A percentile compares a stretch with the other conserved stretches of the same genome.
phyloP scores from a whole-genome alignment of 768 basidiomycete genomes.

The Cystobasidium ongulense region DNA sequence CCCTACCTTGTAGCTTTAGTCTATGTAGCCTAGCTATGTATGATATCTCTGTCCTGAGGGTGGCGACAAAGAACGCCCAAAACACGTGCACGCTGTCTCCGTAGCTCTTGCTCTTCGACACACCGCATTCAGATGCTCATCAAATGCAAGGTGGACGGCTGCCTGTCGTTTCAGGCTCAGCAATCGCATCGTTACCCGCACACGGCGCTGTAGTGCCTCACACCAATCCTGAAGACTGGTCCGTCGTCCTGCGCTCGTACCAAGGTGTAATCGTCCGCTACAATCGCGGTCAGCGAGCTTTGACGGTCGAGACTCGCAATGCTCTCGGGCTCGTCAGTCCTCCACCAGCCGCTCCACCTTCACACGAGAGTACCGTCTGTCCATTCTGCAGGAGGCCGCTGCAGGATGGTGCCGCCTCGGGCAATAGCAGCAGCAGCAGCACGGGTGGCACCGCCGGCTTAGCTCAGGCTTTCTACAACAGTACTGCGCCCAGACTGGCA shows the following conservation, averaged over 20 bases:
- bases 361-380: not conserved
- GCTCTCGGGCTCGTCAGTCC: not conserved
- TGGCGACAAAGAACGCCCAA: too few relatives aligned
- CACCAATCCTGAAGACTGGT: slow-evolving; percentile 11
- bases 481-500: not conserved
- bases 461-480: not conserved
- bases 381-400: not conserved
- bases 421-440: too few relatives aligned
- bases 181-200: not conserved
- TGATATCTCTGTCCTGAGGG: not conserved
- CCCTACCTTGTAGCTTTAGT: not conserved
- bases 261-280: slow-evolving; percentile 15
- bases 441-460: not conserved
- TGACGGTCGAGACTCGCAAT: not conserved
- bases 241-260: slow-evolving; percentile 18
- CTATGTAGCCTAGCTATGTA: not conserved
- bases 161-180: not conserved
- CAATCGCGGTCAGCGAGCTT: not conserved
- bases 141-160: not conserved
- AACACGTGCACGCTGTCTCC: not conserved
- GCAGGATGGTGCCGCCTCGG: not conserved
- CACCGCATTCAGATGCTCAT: not conserved
- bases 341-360: not conserved
- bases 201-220: not conserved
- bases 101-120: not conserved